phyloP scores from a whole-genome alignment of 202 grass and related monocot genomes.

The Brachypodium distachyon region DNA sequence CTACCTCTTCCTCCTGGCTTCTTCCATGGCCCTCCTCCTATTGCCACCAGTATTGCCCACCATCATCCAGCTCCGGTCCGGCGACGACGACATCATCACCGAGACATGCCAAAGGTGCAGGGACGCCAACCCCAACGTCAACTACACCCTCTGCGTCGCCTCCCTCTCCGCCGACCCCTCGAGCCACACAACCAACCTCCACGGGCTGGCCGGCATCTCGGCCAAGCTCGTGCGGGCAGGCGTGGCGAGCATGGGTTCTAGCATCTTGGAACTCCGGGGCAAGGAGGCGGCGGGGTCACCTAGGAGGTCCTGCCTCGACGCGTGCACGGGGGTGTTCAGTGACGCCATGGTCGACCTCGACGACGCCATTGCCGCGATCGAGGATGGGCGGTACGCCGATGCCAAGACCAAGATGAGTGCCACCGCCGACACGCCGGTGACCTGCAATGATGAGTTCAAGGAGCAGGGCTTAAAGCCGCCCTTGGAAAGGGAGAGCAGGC shows the following conservation, averaged over 20 bases:
- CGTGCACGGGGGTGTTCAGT: slow-evolving; percentile 35
- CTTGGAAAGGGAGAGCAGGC: slow-evolving; percentile 17
- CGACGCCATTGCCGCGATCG: slow-evolving; percentile 12
- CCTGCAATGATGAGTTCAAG: slow-evolving; percentile 56
- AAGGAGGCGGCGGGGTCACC: not conserved
- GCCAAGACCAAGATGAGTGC: slow-evolving; percentile 33
- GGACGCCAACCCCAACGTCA: slow-evolving; percentile 23
- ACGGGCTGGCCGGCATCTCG: slow-evolving; percentile 18
- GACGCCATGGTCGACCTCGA: slow-evolving; percentile 22
- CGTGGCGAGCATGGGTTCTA: not conserved
- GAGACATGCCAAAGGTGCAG: slow-evolving; percentile 30
- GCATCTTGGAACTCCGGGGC: not conserved
- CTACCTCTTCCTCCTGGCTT: not conserved
- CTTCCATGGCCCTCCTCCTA: not conserved
- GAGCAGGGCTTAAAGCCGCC: slow-evolving; percentile 32
- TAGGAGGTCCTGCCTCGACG: slow-evolving; percentile 31
- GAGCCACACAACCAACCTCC: not conserved
- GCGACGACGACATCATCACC: not conserved
- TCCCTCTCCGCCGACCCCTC: slow-evolving; percentile 16
- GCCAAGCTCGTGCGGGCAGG: not conserved
- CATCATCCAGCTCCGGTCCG: not conserved
- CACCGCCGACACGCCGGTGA: slow-evolving; percentile 33
- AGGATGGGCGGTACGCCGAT: slow-evolving; percentile 17
- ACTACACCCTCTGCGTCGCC: slow-evolving; percentile 38
- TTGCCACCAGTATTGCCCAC: not conserved